These are phyloP conservation scores for Cystobasidium ongulense DNA, from an alignment of 768 basidiomycete genomes.

Conservation along the genomic window DNA sequence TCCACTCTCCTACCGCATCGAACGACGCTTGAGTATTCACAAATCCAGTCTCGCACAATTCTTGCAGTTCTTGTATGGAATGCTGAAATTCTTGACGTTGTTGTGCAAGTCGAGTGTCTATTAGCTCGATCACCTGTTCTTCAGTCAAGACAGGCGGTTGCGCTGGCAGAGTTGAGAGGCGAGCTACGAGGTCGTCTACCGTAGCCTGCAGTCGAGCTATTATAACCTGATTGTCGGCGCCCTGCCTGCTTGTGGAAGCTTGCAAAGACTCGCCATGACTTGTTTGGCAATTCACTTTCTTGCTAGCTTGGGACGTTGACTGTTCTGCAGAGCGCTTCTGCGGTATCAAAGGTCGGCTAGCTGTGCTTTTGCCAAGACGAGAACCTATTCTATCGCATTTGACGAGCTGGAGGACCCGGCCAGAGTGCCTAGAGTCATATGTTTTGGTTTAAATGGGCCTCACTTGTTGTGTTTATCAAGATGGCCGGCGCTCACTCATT, in stretches of 20 bases:
- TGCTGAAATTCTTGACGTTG: background rate
- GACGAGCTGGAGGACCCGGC: background rate
- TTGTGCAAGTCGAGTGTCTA: background rate
- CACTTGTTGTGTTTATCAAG: background rate
- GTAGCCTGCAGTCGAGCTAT: background rate
- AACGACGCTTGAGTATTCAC: conserved; percentile 3
- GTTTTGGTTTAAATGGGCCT: background rate
- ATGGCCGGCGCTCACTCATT: background rate
- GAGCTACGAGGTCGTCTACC: background rate
- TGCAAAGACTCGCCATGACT: background rate
- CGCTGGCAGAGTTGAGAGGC: background rate
- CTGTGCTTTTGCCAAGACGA: background rate
- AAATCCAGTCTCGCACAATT: conserved; percentile 6
- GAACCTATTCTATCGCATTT: background rate
- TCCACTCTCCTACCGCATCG: conserved; percentile 1
- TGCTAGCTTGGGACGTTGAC: background rate
- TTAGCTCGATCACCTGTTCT: background rate
- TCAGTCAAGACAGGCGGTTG: background rate
- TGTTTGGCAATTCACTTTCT: background rate
- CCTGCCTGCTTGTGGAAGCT: background rate
- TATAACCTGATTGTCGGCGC: background rate
- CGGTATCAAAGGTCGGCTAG: background rate
- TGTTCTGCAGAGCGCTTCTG: conserved; percentile 2
- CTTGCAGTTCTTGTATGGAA: background rate
- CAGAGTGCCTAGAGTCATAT: background rate